phyloP scores from a whole-genome alignment of 2,329 filamentous ascomycete genomes.

The Botrytis tulipae region DNA sequence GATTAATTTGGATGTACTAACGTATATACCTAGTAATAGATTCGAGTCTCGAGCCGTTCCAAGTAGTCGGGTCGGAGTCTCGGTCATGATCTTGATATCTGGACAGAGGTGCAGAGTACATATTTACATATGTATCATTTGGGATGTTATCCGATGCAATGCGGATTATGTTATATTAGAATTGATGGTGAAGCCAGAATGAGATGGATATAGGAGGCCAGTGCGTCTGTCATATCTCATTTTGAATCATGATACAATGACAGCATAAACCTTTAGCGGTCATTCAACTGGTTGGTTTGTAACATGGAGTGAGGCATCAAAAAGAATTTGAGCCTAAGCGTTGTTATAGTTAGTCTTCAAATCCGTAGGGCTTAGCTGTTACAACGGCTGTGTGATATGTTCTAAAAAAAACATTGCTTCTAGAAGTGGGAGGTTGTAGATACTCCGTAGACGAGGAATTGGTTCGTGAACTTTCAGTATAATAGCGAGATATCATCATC shows the following conservation, averaged over 20 bases:
- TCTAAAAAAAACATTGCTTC: not conserved
- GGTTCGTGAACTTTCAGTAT: not conserved
- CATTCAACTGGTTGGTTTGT: not conserved
- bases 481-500: not conserved
- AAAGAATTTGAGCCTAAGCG: not conserved
- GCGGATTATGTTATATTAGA: not conserved
- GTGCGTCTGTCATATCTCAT: not conserved
- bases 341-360: not conserved
- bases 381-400: not conserved
- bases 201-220: not conserved
- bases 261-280: not conserved
- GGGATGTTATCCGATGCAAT: not conserved
- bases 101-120: not conserved
- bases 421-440: not conserved
- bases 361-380: not conserved
- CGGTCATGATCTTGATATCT: not conserved
- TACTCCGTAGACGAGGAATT: not conserved
- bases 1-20: not conserved
- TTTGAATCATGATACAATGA: not conserved
- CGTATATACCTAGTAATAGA: not conserved
- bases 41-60: constrained; percentile 8
- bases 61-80: constrained; percentile 4
- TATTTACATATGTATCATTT: not conserved
- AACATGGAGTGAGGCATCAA: not conserved
- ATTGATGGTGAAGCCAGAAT: not conserved